Percentiles rank a stretch among this genome's conserved stretches.
phyloP scores from a whole-genome alignment of 164 flowering plant species.

The Liriodendron chinense region DNA sequence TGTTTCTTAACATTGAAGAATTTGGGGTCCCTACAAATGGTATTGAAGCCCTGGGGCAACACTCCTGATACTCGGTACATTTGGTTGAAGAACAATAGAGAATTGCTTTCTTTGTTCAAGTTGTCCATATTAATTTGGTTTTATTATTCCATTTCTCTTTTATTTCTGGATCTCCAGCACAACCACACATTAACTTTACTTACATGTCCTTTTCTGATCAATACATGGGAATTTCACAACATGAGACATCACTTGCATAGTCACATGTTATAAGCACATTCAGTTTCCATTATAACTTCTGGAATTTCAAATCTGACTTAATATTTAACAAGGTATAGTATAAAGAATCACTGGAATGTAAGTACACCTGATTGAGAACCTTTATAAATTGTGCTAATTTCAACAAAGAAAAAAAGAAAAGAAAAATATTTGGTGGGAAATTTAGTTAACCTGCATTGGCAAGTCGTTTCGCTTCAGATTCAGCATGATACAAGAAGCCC shows the following conservation, averaged over 20 bases:
- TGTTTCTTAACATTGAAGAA: background rate
- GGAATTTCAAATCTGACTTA: background rate
- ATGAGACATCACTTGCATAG: background rate
- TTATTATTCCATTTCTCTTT: background rate
- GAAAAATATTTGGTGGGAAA: conserved; percentile 4
- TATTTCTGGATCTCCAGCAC: background rate
- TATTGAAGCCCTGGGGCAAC: background rate
- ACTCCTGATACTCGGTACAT: background rate
- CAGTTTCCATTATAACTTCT: background rate
- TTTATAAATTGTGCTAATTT: background rate
- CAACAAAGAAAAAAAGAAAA: background rate
- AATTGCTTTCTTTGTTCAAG: background rate
- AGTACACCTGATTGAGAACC: background rate
- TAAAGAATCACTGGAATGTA: background rate
- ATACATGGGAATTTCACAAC: background rate
- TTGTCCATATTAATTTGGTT: background rate
- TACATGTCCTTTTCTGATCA: background rate
- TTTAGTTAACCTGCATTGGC: conserved; percentile 55
- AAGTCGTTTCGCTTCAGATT: conserved; percentile 76
- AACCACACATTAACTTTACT: background rate
- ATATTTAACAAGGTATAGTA: background rate
- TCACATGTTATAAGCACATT: background rate
- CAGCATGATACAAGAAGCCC: conserved; percentile 60
- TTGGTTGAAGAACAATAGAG: background rate
- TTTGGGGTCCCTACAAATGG: background rate